A percentile compares a stretch with the other conserved stretches of the same genome.
phyloP scores from a whole-genome alignment of 805 yeast species.

The Saccharomycopsis schoenii region DNA sequence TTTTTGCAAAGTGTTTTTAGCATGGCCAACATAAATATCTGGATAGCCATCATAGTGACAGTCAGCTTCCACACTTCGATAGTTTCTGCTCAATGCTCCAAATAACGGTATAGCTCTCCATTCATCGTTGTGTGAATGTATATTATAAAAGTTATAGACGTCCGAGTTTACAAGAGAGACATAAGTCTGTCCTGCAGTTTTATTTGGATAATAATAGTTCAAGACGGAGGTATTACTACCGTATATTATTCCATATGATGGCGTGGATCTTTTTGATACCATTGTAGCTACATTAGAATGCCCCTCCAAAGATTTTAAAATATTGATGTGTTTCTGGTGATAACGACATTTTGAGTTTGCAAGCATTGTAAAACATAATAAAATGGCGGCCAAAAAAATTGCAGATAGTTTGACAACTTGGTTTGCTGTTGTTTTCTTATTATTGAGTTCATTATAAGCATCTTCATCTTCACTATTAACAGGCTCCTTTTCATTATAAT shows the following conservation, averaged over 20 bases:
- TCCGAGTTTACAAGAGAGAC: constrained; percentile 4
- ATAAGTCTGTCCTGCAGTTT: not conserved
- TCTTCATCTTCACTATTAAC: not conserved
- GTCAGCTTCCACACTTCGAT: constrained; percentile 54
- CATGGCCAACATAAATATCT: constrained; percentile 54
- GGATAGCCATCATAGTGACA: constrained; percentile 38
- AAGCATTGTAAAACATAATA: not conserved
- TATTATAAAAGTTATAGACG: constrained; percentile 21
- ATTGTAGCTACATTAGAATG: not conserved
- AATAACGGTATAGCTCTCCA: constrained; percentile 48
- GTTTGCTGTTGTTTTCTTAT: not conserved
- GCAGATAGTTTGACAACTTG: not conserved
- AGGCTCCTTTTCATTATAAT: not conserved
- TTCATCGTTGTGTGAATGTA: constrained; percentile 67
- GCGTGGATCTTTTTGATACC: not conserved
- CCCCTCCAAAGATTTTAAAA: not conserved
- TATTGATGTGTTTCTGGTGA: not conserved
- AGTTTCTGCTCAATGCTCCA: constrained; percentile 45
- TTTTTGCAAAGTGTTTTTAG: constrained; percentile 34
- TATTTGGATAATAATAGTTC: not conserved
- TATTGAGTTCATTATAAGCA: not conserved
- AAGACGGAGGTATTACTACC: not conserved
- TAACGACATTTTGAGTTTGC: not conserved
- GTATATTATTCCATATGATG: not conserved
- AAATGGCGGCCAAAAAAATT: not conserved